A percentile compares a stretch with the other conserved stretches of the same genome.
Evolutionary conservation across 164 flowering plant genomes (phyloP).

Genomic region (Macadamia integrifolia): DNA sequence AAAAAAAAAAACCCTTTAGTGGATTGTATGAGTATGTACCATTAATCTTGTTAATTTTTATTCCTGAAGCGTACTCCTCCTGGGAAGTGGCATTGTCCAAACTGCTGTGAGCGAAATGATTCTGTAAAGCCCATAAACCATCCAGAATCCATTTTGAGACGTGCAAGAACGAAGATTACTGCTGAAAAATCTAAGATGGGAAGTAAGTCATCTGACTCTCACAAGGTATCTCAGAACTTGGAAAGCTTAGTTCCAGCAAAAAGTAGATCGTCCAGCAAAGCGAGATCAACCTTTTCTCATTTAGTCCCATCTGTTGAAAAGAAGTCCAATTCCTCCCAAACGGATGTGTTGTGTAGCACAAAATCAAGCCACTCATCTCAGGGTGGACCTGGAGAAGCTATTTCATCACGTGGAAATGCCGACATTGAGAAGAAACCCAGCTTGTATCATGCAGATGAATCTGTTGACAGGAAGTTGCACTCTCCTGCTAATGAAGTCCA

Average conservation of each 20-base stretch:
- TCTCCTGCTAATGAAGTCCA: constrained; percentile 28
- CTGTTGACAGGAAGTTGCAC: constrained; percentile 23
- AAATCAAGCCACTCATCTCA: constrained; percentile 25
- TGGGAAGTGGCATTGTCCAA: constrained; percentile 90
- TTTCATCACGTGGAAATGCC: constrained; percentile 25
- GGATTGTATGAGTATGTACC: neutral
- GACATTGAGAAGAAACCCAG: constrained; percentile 27
- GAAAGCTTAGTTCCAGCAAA: constrained; percentile 40
- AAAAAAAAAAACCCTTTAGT: no score
- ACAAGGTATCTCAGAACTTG: constrained; percentile 32
- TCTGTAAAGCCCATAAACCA: constrained; percentile 32
- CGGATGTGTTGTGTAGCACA: constrained; percentile 24
- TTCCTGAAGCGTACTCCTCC: constrained; percentile 65
- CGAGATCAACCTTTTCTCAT: constrained; percentile 29
- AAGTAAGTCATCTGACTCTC: constrained; percentile 31
- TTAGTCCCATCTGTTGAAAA: constrained; percentile 24
- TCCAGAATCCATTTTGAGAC: constrained; percentile 47
- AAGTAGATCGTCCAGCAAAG: constrained; percentile 54
- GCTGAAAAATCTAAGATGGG: constrained; percentile 36
- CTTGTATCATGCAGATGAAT: constrained; percentile 21
- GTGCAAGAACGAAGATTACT: constrained; percentile 50
- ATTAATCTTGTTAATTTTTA: constrained; percentile 5
- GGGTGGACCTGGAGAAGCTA: constrained; percentile 35
- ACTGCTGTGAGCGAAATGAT: constrained; percentile 46
- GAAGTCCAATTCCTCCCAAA: constrained; percentile 29